Evolutionary conservation across 192 early-diverging fungal genomes (phyloP).

Genomic region (Oehlia diaphana): DNA sequence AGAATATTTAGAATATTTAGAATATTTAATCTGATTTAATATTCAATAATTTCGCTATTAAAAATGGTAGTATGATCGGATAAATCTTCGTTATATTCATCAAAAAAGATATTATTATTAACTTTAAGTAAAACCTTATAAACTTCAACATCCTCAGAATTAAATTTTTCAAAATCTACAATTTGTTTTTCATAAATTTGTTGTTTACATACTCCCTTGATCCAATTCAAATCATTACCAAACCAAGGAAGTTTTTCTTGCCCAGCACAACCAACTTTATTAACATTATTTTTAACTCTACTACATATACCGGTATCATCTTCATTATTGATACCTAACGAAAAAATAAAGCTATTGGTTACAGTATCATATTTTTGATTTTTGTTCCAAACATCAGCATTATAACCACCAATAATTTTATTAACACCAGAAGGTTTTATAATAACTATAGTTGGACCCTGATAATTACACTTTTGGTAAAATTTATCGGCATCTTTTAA

Average conservation of each 20-base stretch:
- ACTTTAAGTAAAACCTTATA: background rate
- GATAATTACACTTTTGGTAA: background rate
- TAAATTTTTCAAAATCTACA: background rate
- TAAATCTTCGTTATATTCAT: background rate
- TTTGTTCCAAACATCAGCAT: constrained; percentile 4
- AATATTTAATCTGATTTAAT: too few relatives aligned
- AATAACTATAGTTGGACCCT: constrained; percentile 14
- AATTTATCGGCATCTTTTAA: background rate
- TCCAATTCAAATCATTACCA: background rate
- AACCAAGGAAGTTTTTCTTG: background rate
- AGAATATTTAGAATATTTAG: too few relatives aligned
- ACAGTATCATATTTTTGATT: background rate
- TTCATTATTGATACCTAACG: background rate
- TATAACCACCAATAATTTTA: constrained; percentile 23
- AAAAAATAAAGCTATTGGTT: constrained; percentile 15
- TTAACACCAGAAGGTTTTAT: background rate
- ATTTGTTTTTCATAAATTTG: background rate
- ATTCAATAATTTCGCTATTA: too few relatives aligned
- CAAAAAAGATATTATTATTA: background rate
- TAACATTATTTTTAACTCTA: background rate
- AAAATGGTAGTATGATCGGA: background rate
- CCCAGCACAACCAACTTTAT: background rate
- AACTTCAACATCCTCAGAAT: background rate
- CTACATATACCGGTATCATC: background rate
- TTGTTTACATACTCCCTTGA: background rate